Percentiles rank a stretch among this genome's conserved stretches.
These are phyloP conservation scores for Fragilaria radians DNA, from an alignment of 108 stramenopile species.

Conservation along the genomic window DNA sequence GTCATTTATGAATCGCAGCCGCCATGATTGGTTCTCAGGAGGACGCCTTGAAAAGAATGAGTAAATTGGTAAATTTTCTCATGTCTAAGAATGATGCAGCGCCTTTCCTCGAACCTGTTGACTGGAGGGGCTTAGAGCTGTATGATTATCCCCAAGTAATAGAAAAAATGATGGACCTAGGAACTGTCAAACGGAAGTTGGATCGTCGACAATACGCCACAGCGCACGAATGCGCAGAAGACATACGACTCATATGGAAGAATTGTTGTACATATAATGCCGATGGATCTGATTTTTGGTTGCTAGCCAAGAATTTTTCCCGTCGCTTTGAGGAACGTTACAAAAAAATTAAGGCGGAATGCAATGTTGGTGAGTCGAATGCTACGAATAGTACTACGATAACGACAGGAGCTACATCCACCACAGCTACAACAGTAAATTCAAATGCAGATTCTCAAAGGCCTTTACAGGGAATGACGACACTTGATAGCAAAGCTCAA, in stretches of 20 bases:
- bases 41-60: slow-evolving; percentile 44
- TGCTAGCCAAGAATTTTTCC: slow-evolving; percentile 66
- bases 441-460: slow-evolving; percentile 8
- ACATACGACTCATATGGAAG: slow-evolving; percentile 92
- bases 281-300: slow-evolving; percentile 86
- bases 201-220: slow-evolving; percentile 72
- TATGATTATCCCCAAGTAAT: slow-evolving; percentile 93
- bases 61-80: slow-evolving; percentile 62
- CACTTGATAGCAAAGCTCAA: slow-evolving; percentile 70
- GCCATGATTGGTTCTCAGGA: slow-evolving; percentile 16
- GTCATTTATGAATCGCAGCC: neutral
- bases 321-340: slow-evolving; percentile 85
- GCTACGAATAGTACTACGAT: slow-evolving; percentile 9
- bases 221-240: slow-evolving; percentile 73
- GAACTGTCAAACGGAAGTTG: slow-evolving; percentile 84
- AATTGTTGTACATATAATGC: slow-evolving; percentile 96
- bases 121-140: slow-evolving; percentile 90
- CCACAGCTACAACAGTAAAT: neutral
- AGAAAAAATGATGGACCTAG: slow-evolving; percentile 94
- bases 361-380: slow-evolving; percentile 22
- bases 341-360: slow-evolving; percentile 65
- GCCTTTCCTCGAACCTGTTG: slow-evolving; percentile 91
- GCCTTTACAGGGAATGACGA: slow-evolving; percentile 16
- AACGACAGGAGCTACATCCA: slow-evolving; percentile 6
- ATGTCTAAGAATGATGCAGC: slow-evolving; percentile 46